Base-by-base conservation (phyloP, 2,329 filamentous ascomycete species). In the Gnomoniopsis smithogilvyi region DNA sequence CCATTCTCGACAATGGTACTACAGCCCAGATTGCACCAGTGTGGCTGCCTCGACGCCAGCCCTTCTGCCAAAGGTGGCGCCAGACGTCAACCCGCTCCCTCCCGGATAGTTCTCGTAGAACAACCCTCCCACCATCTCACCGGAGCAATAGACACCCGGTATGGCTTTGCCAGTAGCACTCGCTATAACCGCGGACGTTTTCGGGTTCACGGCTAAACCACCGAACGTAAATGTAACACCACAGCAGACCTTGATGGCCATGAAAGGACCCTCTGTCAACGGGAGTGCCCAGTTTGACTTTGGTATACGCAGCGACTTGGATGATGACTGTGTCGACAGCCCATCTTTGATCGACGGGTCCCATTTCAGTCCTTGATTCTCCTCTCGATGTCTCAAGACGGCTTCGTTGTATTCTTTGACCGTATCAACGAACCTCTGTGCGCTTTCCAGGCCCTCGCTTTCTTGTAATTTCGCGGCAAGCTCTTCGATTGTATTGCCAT, bases 141-240 rank as follows among this genome's bases (percentile, higher is more conserved):
- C 86, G 3, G 76, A 80, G 63, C 83, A 86, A 62, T 79, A 88
- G 2, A 89, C 66, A 0, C 85, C 83, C 0, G 77, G 76, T 6
- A 89, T 76, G n/a, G 74, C 71, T 4, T 66, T 65, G 1, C 73
- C 74, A 0, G 76, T 80, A 1, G 70, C 67, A 3, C 76, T 72
- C 2, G 74, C 76, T 15, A 87, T 68, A 1, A 88, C 79, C 3
- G 74, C 76, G 0, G 82, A 77, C 0, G 81, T 86, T 24, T 81
- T 68, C 0, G 83, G 76, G 51, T 84, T 77, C 2, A 86, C 79
- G 6, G 77, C 76, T 7, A 89, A 70, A 0, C 87, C 86, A 1
- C 86, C 87, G 71, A 89, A 90, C 0, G 86, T 89, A 64, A 89
- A 90, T 0, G 86, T 89, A 17, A 90, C 79, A 1, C 87, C 87